Evolutionary conservation across 2,329 filamentous ascomycete species (phyloP).

Genomic region (Trichoderma endophyticum): DNA sequence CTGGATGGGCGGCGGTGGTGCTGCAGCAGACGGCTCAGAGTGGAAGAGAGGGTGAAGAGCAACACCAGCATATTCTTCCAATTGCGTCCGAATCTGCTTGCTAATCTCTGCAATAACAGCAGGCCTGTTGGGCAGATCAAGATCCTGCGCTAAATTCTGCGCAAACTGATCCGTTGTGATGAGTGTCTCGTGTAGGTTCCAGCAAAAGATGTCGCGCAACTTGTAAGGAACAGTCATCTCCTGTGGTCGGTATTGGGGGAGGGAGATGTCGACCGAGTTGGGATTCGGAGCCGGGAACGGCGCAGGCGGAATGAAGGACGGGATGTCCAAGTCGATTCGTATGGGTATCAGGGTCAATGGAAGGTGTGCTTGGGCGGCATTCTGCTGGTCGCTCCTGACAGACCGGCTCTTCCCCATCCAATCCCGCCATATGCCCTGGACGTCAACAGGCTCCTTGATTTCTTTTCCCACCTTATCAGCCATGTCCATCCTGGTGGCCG

Average conservation of each 20-base stretch:
- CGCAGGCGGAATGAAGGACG: conserved; percentile 66
- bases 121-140: conserved; percentile 78
- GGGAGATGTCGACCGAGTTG: conserved; percentile 62
- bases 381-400: conserved; percentile 57
- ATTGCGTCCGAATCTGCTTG: conserved; percentile 88
- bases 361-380: conserved; percentile 66
- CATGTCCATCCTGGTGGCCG: conserved; percentile 57
- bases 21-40: conserved; percentile 41
- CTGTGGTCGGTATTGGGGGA: conserved; percentile 74
- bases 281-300: conserved; percentile 63
- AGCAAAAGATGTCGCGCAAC: conserved; percentile 91
- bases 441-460: conserved; percentile 69
- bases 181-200: conserved; percentile 94
- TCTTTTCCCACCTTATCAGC: conserved; percentile 82
- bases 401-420: conserved; percentile 79
- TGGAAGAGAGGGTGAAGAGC: conserved; percentile 92
- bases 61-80: conserved; percentile 94
- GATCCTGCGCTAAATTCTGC: conserved; percentile 82
- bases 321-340: conserved; percentile 90
- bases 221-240: conserved; percentile 82
- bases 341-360: conserved; percentile 92
- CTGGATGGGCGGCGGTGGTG: conserved; percentile 20
- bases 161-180: conserved; percentile 96
- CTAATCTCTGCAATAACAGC: conserved; percentile 76
- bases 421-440: conserved; percentile 90